Evolutionary conservation across 352 stramenopile genomes (phyloP).

Genomic region (Globisporangium cystogenes): DNA sequence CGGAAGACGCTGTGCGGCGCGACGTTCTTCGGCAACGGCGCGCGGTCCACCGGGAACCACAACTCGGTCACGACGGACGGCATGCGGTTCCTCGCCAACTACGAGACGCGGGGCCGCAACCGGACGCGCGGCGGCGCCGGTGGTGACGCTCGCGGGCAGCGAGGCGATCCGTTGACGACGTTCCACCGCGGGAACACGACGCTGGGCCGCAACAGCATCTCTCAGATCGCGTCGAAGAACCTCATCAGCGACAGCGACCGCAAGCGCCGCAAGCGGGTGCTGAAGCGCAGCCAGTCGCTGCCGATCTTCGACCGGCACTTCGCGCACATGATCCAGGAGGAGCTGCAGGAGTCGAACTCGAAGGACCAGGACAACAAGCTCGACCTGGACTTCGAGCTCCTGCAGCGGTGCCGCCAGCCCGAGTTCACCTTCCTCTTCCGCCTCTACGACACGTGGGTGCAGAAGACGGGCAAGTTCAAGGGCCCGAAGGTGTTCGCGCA

Average conservation of each 20-base stretch:
- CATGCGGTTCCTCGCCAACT: constrained; percentile 57
- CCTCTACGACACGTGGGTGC: constrained; percentile 34
- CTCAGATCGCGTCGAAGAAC: constrained; percentile 6
- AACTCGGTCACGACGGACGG: constrained; percentile 45
- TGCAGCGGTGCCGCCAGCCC: constrained; percentile 42
- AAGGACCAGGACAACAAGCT: constrained; percentile 55
- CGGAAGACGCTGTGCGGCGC: constrained; percentile 37
- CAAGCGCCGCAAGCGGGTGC: constrained; percentile 26
- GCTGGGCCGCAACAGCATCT: constrained; percentile 10
- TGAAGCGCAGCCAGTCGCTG: constrained; percentile 60
- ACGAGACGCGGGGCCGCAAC: constrained; percentile 23
- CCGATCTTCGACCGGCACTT: constrained; percentile 64
- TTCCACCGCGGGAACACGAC: constrained; percentile 13
- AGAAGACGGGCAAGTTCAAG: constrained; percentile 9
- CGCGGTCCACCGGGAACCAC: constrained; percentile 13
- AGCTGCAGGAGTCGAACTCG: constrained; percentile 53
- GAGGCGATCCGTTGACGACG: not conserved
- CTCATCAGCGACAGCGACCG: constrained; percentile 12
- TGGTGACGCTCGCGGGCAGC: not conserved
- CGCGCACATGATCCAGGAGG: constrained; percentile 38
- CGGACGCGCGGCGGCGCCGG: constrained; percentile 7
- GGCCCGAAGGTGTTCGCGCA: constrained; percentile 6
- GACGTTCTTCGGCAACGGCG: constrained; percentile 19
- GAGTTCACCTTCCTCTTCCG: constrained; percentile 54
- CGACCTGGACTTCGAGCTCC: constrained; percentile 45